Base-by-base conservation (phyloP, 2,329 filamentous ascomycete genomes). In the Alternaria rosae region DNA sequence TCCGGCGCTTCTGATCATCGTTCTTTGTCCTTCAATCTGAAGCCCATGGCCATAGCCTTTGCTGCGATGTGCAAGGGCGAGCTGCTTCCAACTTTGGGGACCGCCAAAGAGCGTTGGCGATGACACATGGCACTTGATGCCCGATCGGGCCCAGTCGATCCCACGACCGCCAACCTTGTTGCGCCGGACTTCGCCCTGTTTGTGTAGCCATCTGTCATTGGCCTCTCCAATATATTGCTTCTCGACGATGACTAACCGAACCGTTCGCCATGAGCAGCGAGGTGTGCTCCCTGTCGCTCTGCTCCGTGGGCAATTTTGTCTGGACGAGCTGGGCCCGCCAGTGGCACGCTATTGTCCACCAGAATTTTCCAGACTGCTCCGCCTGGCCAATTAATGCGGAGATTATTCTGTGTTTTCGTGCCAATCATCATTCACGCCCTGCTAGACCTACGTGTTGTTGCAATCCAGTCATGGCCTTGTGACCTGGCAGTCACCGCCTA, bases 351-450 rank as follows among this genome's bases (percentile, higher is more conserved):
- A 68, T 59, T 67, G 63, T 57, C 67, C 60, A 48, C 62, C 59
- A 72, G 69, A 72, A 67, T 74, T 75, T 76, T 78, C 70, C 52
- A 74, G 62, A 74, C 58, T 70, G 66, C 70, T 59, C 64, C 66
- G 23, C 43, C 71, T 69, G 70, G 70, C 73, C 71, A 77, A 77
- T 78, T 42, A 67, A 51, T 56, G 66, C 71, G 72, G 67, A 71
- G 60, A 74, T 74, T 75, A 74, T 76, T 73, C 67, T 54, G 21
- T 47, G 47, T 52, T 54, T 48, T 65, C 28, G 57, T 65, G 70
- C 75, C 76, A 78, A 76, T 77, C 73, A 73, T 58, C 51, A 62
- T 61, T 59, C 65, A 47, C 67, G 48, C 64, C 67, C 54, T 61
- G 57, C 41, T 62, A 42, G 55, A 54, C 44, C 65, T 59, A 63